Evolutionary conservation across 768 basidiomycete genomes (phyloP).

Genomic region (Scleroderma citrinum): DNA sequence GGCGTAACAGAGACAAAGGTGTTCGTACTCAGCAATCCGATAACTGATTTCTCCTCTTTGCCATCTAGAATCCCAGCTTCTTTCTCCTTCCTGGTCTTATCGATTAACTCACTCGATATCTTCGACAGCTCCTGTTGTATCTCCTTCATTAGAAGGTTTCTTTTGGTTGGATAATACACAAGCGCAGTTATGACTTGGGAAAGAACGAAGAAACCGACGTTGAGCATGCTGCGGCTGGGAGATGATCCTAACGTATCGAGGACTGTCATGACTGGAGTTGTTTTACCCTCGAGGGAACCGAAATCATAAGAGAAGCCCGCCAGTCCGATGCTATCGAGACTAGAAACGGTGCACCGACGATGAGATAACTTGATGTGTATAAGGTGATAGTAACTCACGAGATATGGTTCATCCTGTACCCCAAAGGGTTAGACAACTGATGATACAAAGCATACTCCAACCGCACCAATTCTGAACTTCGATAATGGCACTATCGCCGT

Average conservation of each 20-base stretch:
- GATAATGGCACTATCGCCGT: conserved; percentile 28
- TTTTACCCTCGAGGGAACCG: conserved; percentile 34
- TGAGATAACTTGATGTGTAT: background rate
- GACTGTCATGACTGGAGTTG: conserved; percentile 17
- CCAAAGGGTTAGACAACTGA: background rate
- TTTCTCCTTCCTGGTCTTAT: conserved; percentile 30
- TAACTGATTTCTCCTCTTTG: conserved; percentile 20
- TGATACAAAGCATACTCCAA: background rate
- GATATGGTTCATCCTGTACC: conserved; percentile 39
- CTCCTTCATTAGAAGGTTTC: conserved; percentile 15
- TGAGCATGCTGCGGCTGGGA: conserved; percentile 7
- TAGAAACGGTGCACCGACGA: conserved; percentile 3
- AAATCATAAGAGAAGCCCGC: conserved; percentile 44
- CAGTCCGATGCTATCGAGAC: conserved; percentile 40
- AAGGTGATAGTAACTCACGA: conserved; percentile 26
- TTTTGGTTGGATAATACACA: conserved; percentile 26
- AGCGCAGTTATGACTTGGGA: conserved; percentile 26
- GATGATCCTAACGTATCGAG: conserved; percentile 21
- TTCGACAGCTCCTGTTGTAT: conserved; percentile 27
- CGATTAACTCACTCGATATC: conserved; percentile 36
- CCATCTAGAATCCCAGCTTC: conserved; percentile 15
- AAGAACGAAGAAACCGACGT: conserved; percentile 18
- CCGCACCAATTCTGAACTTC: conserved; percentile 46
- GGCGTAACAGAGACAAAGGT: conserved; percentile 12
- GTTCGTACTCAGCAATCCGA: conserved; percentile 18